phyloP scores from a whole-genome alignment of 371 early-diverging fungal species.

The Actinomucor elegans region DNA sequence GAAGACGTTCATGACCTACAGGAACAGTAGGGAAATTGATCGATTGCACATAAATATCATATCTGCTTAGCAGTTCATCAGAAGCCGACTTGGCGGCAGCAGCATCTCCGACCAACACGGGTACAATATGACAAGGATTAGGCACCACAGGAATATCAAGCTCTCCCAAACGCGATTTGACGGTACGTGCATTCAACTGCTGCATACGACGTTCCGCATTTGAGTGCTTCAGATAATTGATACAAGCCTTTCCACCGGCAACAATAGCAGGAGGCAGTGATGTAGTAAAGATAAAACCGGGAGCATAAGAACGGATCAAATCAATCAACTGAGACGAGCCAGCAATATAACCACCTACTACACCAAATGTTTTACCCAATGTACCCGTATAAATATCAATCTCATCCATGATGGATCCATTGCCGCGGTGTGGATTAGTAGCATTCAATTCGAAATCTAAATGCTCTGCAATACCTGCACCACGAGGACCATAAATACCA shows the following conservation, averaged over 20 bases:
- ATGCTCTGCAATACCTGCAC: constrained; percentile 97
- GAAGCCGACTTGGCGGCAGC: constrained; percentile 89
- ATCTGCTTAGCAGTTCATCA: constrained; percentile 85
- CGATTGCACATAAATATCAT: constrained; percentile 95
- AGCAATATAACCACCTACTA: constrained; percentile 98
- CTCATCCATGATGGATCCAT: constrained; percentile 77
- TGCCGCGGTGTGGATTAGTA: constrained; percentile 49
- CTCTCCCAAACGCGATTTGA: constrained; percentile 80
- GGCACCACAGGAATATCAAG: constrained; percentile 95
- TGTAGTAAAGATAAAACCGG: constrained; percentile 99
- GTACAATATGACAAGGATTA: constrained; percentile 98
- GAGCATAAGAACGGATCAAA: constrained; percentile 97
- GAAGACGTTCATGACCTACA: constrained; percentile 93
- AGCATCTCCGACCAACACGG: constrained; percentile 96
- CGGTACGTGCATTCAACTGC: constrained; percentile 84
- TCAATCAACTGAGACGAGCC: constrained; percentile 88
- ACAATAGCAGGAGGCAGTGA: constrained; percentile 95
- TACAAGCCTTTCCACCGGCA: constrained; percentile 88
- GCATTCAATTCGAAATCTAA: constrained; percentile 77
- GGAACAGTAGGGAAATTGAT: constrained; percentile 98
- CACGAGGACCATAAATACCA: constrained; percentile 97
- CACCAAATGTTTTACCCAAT: constrained; percentile 97
- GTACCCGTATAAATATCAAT: constrained; percentile 98
- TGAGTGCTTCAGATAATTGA: constrained; percentile 87
- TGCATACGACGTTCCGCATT: constrained; percentile 85